phyloP scores from a whole-genome alignment of 495 filamentous ascomycete genomes.

The Aspergillus carlsbadensis region DNA sequence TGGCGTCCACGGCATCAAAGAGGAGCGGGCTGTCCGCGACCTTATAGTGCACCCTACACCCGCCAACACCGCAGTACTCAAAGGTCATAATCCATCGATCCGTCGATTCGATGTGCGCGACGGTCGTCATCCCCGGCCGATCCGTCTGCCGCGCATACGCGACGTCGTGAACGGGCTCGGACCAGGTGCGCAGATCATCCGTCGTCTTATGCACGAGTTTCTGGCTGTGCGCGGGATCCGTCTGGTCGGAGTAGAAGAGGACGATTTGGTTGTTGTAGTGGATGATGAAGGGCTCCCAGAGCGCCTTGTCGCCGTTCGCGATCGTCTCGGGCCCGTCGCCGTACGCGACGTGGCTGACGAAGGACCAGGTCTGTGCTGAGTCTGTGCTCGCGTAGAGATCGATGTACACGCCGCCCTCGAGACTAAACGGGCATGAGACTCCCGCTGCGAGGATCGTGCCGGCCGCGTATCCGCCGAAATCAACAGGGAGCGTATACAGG shows the following conservation, averaged over 20 bases:
- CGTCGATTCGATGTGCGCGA: not conserved
- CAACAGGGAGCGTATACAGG: conserved; percentile 1
- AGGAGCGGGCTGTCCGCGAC: not conserved
- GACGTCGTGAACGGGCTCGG: no score
- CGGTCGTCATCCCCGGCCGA: not conserved
- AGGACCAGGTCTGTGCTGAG: no score
- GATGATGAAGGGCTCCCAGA: not conserved
- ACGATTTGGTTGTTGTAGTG: conserved; percentile 2
- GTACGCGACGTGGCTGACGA: no score
- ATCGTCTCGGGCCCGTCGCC: no score
- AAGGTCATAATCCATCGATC: conserved; percentile 5
- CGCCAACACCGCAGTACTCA: not conserved
- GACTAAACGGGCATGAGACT: no score
- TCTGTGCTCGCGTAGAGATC: no score
- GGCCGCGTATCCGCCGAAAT: not conserved
- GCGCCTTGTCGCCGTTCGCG: no score
- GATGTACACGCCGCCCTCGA: no score
- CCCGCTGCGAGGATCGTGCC: not conserved
- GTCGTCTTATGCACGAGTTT: conserved; percentile 9
- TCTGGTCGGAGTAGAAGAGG: conserved; percentile 10
- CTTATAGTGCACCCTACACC: conserved; percentile 3
- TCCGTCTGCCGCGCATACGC: not conserved
- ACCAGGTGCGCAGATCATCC: not conserved
- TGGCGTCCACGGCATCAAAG: not conserved
- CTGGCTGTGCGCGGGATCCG: conserved; percentile 1